Evolutionary conservation across 176 grass and related monocot genomes (phyloP), one percentile per base, ranked within the genome.

Genomic region (Aegilops speltoides): DNA sequence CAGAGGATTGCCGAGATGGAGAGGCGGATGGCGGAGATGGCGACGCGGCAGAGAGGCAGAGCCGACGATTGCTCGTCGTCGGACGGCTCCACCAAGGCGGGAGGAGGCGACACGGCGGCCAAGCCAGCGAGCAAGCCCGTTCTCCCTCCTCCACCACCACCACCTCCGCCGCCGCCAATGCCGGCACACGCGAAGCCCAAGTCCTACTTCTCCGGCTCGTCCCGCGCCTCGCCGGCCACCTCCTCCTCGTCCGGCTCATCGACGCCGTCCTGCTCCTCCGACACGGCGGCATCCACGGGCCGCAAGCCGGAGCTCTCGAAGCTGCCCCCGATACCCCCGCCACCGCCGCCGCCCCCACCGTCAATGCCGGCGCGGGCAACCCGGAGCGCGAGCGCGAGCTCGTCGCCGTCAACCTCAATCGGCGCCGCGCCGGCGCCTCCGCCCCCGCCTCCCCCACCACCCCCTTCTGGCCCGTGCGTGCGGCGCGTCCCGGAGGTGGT

Each of bases 401-500:
- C 86, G 2, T 78, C 90, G 2, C 86, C 90, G 0, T 91, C 82
- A 2, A 88, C 69, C 23, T 91, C 90, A 31, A 88, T 71, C 82
- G 12, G 77, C 29, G 34, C 73, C 10, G 38, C 87, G 26, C 82
- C 90, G 0, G 88, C 89, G 0, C 90, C 86, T 9, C 84, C 92
- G 1, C 88, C 90, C 0, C 97, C 97, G 0, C 96, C 93, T 0
- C 97, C 91, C 0, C 95, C 93, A 0, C 94, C 97, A 10, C 92
- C 92, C 0, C 84, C 79, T 0, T 38, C 86, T 2, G 85, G 77
- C 4, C 88, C 90, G 2, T 92, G 88, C 83, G 97, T 99, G 10
- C 64, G 90, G 69, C 92, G 97, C 33, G 90, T 81, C 33, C 97
- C 97, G 3, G 97, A 99, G 90, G 97, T 99, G 56, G 97, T 96